Conservation (phyloP, 495 filamentous ascomycete genomes). For the Penicillium turbatum region DNA sequence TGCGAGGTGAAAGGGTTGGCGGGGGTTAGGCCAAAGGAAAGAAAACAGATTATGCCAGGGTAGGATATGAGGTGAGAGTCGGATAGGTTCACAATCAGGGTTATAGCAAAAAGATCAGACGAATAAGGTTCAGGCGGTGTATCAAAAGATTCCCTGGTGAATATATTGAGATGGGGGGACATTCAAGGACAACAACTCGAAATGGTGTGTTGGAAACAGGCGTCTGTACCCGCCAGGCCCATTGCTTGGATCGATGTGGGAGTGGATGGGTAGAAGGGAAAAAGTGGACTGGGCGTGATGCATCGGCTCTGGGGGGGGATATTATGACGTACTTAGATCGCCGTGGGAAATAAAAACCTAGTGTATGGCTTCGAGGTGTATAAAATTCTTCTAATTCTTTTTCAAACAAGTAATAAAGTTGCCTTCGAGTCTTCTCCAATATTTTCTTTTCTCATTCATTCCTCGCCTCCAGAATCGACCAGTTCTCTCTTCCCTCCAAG, state of each 20-base stretch:
- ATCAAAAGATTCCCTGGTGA: slow-evolving; percentile 2
- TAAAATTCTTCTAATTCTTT: no score
- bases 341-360: slow-evolving; percentile 16
- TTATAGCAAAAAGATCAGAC: slow-evolving; percentile 7
- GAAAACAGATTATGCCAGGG: slow-evolving; percentile 5
- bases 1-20: background rate
- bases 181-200: slow-evolving; percentile 3
- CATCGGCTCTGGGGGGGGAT: slow-evolving; percentile 27
- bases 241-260: slow-evolving; percentile 31
- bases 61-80: slow-evolving; percentile 1
- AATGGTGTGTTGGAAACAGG: slow-evolving; percentile 15
- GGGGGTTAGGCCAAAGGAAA: slow-evolving; percentile 3
- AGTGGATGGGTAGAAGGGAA: slow-evolving; percentile 16
- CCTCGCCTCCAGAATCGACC: background rate
- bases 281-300: slow-evolving; percentile 32
- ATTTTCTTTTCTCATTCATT: background rate
- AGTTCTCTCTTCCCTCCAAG: background rate
- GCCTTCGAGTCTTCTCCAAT: background rate
- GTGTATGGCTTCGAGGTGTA: background rate
- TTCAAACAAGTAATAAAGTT: no score
- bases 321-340: slow-evolving; percentile 35
- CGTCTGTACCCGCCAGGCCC: slow-evolving; percentile 23
- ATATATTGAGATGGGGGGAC: background rate
- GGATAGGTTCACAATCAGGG: slow-evolving; percentile 11
- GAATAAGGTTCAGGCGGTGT: slow-evolving; percentile 21